Evolutionary conservation across 257 asterid species (phyloP).

Genomic region (Gynochthodes officinalis): DNA sequence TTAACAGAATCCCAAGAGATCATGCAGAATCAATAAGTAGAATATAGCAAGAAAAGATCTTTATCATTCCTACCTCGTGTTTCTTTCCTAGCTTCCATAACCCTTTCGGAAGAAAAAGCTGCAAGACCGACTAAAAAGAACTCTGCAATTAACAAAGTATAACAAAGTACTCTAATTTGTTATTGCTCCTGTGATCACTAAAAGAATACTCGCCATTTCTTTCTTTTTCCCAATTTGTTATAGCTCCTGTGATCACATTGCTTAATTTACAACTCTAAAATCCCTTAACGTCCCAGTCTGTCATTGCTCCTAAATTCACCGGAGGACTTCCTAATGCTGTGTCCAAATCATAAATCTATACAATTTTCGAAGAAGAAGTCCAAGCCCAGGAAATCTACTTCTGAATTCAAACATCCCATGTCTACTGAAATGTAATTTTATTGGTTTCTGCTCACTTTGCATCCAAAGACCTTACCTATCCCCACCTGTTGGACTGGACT

Average conservation of each 20-base stretch:
- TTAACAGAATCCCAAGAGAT: conserved; percentile 42
- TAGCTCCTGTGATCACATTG: too few species aligned
- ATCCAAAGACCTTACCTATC: neutral
- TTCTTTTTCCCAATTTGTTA: too few species aligned
- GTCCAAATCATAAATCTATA: conserved; percentile 66
- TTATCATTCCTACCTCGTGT: conserved; percentile 34
- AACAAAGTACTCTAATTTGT: too few species aligned
- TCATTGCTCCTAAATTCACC: too few species aligned
- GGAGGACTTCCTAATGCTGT: conserved; percentile 69
- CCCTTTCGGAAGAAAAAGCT: conserved; percentile 51
- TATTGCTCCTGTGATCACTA: too few species aligned
- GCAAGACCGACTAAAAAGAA: conserved; percentile 31
- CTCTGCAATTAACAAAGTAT: conserved; percentile 12
- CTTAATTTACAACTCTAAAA: too few species aligned
- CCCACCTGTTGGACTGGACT: too few species aligned
- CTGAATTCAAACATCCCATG: conserved; percentile 25
- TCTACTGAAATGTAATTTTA: conserved; percentile 42
- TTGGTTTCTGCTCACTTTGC: neutral
- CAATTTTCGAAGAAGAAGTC: conserved; percentile 72
- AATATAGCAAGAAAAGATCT: conserved; percentile 12
- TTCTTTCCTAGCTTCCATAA: conserved; percentile 38
- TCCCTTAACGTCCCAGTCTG: too few species aligned
- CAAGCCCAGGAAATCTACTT: conserved; percentile 32
- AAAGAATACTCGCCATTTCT: too few species aligned
- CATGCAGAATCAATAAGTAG: conserved; percentile 4